Conservation (phyloP, 352 stramenopile genomes). For the Phytophthora quininea region DNA sequence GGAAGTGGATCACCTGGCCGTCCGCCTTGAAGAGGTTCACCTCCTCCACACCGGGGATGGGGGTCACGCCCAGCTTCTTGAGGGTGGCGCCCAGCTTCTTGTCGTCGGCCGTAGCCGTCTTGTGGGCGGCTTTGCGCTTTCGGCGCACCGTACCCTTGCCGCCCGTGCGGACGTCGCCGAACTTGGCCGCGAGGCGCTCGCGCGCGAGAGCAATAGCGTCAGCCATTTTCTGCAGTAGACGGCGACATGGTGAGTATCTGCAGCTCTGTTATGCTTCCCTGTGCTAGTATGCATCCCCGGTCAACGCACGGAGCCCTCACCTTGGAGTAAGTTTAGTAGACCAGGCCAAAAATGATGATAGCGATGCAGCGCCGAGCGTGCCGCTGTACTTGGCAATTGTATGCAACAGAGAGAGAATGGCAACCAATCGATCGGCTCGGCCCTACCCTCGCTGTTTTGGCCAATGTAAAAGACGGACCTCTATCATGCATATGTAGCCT, state of each 20-base stretch:
- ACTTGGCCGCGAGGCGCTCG: conserved; percentile 87
- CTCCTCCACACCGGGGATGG: conserved; percentile 98
- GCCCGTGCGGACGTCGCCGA: conserved; percentile 92
- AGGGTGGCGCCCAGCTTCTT: conserved; percentile 97
- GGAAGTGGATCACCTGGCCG: conserved; percentile 99
- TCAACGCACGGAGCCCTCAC: conserved; percentile 14
- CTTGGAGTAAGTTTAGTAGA: conserved; percentile 41
- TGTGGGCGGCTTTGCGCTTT: conserved; percentile 96
- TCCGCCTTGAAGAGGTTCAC: conserved; percentile 99
- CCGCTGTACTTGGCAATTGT: neutral
- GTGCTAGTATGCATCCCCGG: no score
- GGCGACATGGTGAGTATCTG: neutral
- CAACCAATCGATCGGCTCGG: conserved; percentile 1
- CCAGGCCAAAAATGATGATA: conserved; percentile 15
- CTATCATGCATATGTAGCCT: no score
- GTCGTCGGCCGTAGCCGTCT: conserved; percentile 94
- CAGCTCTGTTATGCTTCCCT: neutral
- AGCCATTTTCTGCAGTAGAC: conserved; percentile 63
- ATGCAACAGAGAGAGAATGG: neutral
- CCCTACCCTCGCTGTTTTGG: neutral
- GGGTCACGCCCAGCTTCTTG: conserved; percentile 98
- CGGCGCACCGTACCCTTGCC: conserved; percentile 96
- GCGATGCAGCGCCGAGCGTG: neutral
- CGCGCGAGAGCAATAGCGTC: conserved; percentile 90
- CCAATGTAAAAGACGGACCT: neutral